Evolutionary conservation across 2,329 filamentous ascomycete species (phyloP), one percentile per base, ranked within the genome.

Genomic region (Fusarium succisae): DNA sequence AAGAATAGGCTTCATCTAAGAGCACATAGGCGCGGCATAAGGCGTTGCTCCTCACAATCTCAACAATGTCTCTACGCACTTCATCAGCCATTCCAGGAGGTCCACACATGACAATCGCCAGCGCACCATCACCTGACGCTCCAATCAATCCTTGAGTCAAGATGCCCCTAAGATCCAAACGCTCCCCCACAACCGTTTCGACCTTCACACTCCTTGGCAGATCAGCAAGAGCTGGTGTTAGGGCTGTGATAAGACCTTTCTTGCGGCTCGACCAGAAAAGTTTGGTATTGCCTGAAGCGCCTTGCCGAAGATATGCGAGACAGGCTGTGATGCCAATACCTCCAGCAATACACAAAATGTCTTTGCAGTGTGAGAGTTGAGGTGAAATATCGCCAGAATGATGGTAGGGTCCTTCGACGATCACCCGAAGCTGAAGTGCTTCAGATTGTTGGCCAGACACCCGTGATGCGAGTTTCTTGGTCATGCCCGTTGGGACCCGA

Each of bases 291-390:
- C 70, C 69, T 15, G 41, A 50, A 26, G 47, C 68, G 18, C 65
- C 67, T 10, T 48, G 48, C 6, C 71, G 69, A 9, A 80, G 72
- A 22, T 77, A 64, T 5, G 81, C 78, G 20, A 83, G 65, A 20
- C 80, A 69, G 12, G 79, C 78, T 6, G 78, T 81, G 17, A 83
- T 76, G 24, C 80, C 80, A 1, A 82, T 79, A 10, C 81, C 81
- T 18, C 82, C 81, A 2, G 80, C 80, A 15, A 82, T 77, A 47
- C 75, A 78, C 1, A 82, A n/a, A 5, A 81, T 43, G 6, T 68
- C 75, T 1, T 69, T 72, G 68, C 79, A 81, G 14, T 76, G 69
- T 4, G 69, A 59, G 11, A 82, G 66, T 24, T 78, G 12, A 62
- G 47, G 8, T 50, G 74, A 35, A 15, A 58, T 20, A n/a, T 66